A percentile compares a stretch with the other conserved stretches of the same genome.
Conservation (phyloP, 192 early-diverging fungal genomes). For the Podila epigama region DNA sequence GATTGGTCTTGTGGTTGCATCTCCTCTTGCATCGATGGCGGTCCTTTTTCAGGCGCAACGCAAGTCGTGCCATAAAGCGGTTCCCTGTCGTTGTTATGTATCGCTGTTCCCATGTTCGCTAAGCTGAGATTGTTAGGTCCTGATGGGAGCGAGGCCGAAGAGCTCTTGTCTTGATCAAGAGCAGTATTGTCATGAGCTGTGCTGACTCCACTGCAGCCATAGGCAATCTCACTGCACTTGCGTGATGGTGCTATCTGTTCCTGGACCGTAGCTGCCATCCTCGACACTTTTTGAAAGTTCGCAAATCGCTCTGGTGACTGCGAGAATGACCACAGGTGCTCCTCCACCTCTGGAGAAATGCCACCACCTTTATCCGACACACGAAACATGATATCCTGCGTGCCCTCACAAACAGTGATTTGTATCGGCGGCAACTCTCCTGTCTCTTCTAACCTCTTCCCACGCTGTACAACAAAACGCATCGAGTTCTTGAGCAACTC, state of each 20-base stretch:
- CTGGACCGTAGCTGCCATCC: conserved; percentile 79
- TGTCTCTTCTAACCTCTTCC: not conserved
- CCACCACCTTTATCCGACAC: conserved; percentile 95
- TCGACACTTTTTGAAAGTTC: conserved; percentile 77
- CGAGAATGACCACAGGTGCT: conserved; percentile 84
- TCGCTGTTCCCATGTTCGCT: not conserved
- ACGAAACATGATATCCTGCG: conserved; percentile 83
- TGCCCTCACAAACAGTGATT: conserved; percentile 84
- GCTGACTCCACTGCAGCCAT: not conserved
- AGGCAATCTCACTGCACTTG: conserved; percentile 3
- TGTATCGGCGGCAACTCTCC: conserved; percentile 77
- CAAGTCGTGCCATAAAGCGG: not conserved
- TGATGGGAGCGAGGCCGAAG: conserved; percentile 6
- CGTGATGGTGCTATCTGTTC: conserved; percentile 55
- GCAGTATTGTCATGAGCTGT: too few relatives aligned
- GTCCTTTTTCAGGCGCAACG: too few relatives aligned
- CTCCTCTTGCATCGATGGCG: conserved; percentile 12
- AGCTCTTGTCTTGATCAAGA: not conserved
- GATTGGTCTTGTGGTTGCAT: conserved; percentile 20
- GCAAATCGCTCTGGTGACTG: conserved; percentile 64
- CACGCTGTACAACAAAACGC: conserved; percentile 42
- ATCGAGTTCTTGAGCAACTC: conserved; percentile 91
- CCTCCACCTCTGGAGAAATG: conserved; percentile 67
- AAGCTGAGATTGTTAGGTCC: not conserved
- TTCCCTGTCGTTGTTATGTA: not conserved